phyloP scores from a whole-genome alignment of 192 early-diverging fungal species.

The Coemansia sp. region DNA sequence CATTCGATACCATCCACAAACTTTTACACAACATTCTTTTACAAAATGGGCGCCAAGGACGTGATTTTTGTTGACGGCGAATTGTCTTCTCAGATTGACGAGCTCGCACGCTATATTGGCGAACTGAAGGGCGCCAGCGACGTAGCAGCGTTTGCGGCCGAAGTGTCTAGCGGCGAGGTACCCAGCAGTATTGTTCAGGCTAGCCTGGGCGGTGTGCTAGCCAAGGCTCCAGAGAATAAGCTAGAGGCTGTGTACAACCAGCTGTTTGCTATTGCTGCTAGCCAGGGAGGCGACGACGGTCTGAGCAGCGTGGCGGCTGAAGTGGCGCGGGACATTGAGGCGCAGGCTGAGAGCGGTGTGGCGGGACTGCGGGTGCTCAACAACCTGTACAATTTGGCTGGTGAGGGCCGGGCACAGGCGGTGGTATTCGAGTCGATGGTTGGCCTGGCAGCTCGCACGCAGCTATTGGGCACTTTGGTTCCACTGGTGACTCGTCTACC shows the following conservation, averaged over 20 bases:
- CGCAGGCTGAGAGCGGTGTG: conserved; percentile 18
- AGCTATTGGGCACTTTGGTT: conserved; percentile 26
- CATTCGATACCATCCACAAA: neutral
- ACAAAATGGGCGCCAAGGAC: conserved; percentile 46
- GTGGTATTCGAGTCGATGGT: conserved; percentile 75
- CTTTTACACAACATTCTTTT: neutral
- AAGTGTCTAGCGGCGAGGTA: neutral
- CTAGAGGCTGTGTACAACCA: conserved; percentile 51
- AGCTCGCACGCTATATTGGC: conserved; percentile 70
- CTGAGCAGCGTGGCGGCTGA: neutral
- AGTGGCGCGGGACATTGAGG: conserved; percentile 24
- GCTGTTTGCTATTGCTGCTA: conserved; percentile 36
- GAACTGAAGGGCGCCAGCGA: conserved; percentile 12
- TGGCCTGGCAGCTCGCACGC: conserved; percentile 65
- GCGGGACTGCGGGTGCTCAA: conserved; percentile 48
- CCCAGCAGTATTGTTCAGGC: conserved; percentile 36
- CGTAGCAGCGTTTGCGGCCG: conserved; percentile 45
- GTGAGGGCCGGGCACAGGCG: conserved; percentile 60
- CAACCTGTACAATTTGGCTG: conserved; percentile 86
- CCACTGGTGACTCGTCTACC: conserved; percentile 28
- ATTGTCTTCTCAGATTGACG: conserved; percentile 58
- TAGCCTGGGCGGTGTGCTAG: conserved; percentile 53
- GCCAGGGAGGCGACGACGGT: neutral
- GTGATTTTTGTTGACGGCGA: conserved; percentile 57
- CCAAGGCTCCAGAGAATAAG: conserved; percentile 23